Base-by-base conservation (phyloP, 2,329 filamentous ascomycete genomes). In the Clonostachys chloroleuca region DNA sequence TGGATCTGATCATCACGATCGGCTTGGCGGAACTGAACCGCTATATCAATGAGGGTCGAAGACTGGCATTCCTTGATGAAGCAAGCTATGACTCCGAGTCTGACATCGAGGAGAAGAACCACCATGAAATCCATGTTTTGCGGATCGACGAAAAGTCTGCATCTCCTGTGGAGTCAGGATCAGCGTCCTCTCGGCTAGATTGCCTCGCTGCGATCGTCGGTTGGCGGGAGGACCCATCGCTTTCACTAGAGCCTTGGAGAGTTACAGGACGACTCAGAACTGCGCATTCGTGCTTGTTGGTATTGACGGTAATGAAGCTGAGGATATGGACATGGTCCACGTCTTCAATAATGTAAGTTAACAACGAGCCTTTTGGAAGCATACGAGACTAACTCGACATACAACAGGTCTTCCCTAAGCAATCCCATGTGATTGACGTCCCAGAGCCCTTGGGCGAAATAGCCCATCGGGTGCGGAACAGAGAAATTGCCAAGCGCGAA, bases 151-250 rank as follows among this genome's bases (percentile, higher is more conserved):
- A 43, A 20, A 33, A 47, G 16, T 12, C 18, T 1, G 4, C 12
- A 7, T 36, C 45, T 9, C 10, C 46, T 14, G 13, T n/a, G 8
- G 36, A n/a, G 12, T 39, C 36, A 3, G 36, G 36, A n/a, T 8
- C 24, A 18, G 17, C 16, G 42, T 42, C 44, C 14, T 43, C 51
- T 6, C 46, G 45, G 12, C 7, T 58, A 12, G 55, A 58, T 20
- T 49, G 42, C 17, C 52, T 58, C 40, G 56, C 55, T n/a, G 54
- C 55, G 3, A 51, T 58, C 14, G 56, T 58, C 18, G 56, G 56
- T 8, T 58, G 55, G 54, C 50, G 56, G 12, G 56, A 58, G 16
- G 55, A 58, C 24, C 56, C 55, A 3, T 46, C 42, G 2, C 42
- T 58, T 58, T 57, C 36, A 53, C 48, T 1, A 43, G 50, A 5